These are phyloP conservation scores for Nepenthes gracilis DNA, from an alignment of 148 eudicot genomes.

Conservation along the genomic window DNA sequence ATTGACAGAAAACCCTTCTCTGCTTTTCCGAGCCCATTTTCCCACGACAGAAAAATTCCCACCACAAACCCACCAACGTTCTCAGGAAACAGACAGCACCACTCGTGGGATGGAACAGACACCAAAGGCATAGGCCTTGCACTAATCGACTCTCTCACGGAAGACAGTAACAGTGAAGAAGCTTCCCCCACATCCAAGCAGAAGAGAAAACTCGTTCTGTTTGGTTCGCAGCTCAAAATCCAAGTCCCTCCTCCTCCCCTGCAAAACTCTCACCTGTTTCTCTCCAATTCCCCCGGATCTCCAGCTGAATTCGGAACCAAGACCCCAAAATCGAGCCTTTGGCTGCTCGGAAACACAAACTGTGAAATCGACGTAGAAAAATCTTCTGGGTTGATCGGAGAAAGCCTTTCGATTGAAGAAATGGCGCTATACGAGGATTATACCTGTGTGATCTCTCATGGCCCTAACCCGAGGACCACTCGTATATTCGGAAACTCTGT, in stretches of 20 bases:
- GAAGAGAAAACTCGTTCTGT: slow-evolving; percentile 34
- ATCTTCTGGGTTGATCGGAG: slow-evolving; percentile 1
- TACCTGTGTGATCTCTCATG: slow-evolving; percentile 85
- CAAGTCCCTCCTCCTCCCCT: slow-evolving; percentile 41
- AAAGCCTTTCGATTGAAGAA: slow-evolving; percentile 36
- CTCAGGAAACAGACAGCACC: neutral
- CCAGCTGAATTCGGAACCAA: slow-evolving; percentile 71
- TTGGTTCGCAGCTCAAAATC: slow-evolving; percentile 74
- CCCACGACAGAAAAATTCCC: no score
- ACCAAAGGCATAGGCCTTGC: slow-evolving; percentile 56
- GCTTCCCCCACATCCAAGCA: slow-evolving; percentile 14
- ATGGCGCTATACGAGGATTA: slow-evolving; percentile 92
- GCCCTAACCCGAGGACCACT: slow-evolving; percentile 83
- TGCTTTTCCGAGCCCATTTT: slow-evolving; percentile 9
- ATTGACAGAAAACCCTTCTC: slow-evolving; percentile 38
- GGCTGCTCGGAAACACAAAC: neutral
- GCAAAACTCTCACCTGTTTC: slow-evolving; percentile 10
- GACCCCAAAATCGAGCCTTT: slow-evolving; percentile 26
- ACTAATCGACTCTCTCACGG: slow-evolving; percentile 27
- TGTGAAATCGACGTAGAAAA: neutral
- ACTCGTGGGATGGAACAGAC: slow-evolving; percentile 24
- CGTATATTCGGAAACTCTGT: slow-evolving; percentile 74
- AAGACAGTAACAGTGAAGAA: no score
- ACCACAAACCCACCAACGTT: slow-evolving; percentile 3
- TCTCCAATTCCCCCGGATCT: slow-evolving; percentile 57